Base-by-base conservation (phyloP, 352 stramenopile species). In the Pythium brassicae region DNA sequence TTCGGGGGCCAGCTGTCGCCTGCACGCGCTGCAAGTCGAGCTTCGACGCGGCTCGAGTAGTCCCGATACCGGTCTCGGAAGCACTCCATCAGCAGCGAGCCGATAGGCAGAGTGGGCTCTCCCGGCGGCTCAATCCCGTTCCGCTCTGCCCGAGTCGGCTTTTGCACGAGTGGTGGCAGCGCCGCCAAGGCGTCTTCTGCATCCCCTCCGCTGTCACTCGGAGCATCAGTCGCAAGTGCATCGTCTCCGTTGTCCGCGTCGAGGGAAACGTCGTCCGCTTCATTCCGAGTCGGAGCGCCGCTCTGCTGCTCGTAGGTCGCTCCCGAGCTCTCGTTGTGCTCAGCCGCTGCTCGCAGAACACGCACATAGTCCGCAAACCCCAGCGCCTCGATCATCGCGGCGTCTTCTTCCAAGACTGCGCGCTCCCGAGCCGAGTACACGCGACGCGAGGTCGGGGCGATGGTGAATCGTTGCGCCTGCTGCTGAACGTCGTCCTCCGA, bases 351-450 rank as follows among this genome's bases (percentile, higher is more conserved):
- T 22, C 2, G 2, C 8, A 10, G 2, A n/a, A 54, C 29, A 10
- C 53, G 39, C 10, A 68, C 29, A 35, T 50, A 67, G 57, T 79
- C 68, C 4, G 57, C 62, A 40, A 73, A 76, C 5, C 71, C 68
- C 25, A 71, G 25, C 2, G 61, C 49, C n/a, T 76, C 65, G 25
- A 53, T 45, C 9, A 1, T 34, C 22, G 14, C 39, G 15, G 23
- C 27, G 26, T 55, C 69, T 35, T 43, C 61, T 4, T 46, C 56
- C 27, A 89, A 57, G 35, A 69, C 72, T 15, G 59, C 72, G 27
- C 69, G 72, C 53, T 90, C 80, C 14, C 80, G 69, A 20, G 54
- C 62, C n/a, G 77, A 88, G 66, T 88, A 90, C 37, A 88, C 54
- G 19, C 64, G 57, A 1, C 69, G 61, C 34, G 65, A 60, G 3